Conservation (phyloP, 371 early-diverging fungal species). For the Mucor racemosus region DNA sequence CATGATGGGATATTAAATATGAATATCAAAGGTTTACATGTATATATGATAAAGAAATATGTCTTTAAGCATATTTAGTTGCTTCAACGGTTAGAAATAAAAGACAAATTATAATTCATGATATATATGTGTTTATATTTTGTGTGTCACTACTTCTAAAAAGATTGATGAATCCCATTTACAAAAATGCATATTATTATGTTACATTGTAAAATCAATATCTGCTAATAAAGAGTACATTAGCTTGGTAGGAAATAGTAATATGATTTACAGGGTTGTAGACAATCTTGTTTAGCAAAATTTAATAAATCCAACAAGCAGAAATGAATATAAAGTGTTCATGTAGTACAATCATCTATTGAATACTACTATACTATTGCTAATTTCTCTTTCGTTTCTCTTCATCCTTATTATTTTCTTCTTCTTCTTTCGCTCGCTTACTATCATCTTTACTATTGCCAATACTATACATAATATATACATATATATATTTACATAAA, state of each 20-base stretch:
- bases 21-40: too few relatives aligned
- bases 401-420: not conserved
- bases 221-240: not conserved
- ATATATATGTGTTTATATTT: constrained; percentile 9
- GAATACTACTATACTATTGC: not conserved
- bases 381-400: not conserved
- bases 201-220: not conserved
- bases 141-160: not conserved
- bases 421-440: not conserved
- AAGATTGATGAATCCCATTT: too few relatives aligned
- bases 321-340: not conserved
- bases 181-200: not conserved
- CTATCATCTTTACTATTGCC: too few relatives aligned
- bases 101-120: constrained; percentile 8
- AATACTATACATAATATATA: not conserved
- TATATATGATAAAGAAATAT: too few relatives aligned
- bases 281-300: not conserved
- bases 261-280: not conserved
- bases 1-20: not conserved
- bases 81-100: not conserved
- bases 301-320: not conserved
- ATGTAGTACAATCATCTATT: not conserved
- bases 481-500: not conserved
- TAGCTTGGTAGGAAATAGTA: not conserved
- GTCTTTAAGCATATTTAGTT: too few relatives aligned